These are phyloP conservation scores for Lactarius quietus DNA, from an alignment of 768 basidiomycete genomes.

Conservation along the genomic window DNA sequence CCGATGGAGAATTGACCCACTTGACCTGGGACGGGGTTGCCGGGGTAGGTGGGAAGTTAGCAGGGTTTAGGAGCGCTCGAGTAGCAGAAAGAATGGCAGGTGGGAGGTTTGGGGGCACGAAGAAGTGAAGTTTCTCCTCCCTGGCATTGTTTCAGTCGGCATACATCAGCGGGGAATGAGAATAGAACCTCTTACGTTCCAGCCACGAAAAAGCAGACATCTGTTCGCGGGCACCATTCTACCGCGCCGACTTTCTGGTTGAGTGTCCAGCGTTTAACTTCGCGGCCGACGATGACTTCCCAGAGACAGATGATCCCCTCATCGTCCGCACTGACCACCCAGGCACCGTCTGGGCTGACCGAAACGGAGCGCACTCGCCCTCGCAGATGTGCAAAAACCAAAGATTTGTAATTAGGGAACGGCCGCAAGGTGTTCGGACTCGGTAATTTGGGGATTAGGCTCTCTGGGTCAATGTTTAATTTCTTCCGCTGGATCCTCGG, in stretches of 20 bases:
- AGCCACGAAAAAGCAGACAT: slow-evolving; percentile 75
- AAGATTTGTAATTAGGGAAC: slow-evolving; percentile 84
- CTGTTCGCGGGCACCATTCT: slow-evolving; percentile 91
- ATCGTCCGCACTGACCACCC: slow-evolving; percentile 92
- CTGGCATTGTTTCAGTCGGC: slow-evolving; percentile 38
- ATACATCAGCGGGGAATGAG: slow-evolving; percentile 3
- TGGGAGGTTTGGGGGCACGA: slow-evolving; percentile 78
- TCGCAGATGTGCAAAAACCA: slow-evolving; percentile 64
- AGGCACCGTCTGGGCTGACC: slow-evolving; percentile 84
- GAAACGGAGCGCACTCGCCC: slow-evolving; percentile 71
- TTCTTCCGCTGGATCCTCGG: slow-evolving; percentile 85
- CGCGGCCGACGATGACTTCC: slow-evolving; percentile 88
- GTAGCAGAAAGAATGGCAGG: slow-evolving; percentile 54
- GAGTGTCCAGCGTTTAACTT: slow-evolving; percentile 85
- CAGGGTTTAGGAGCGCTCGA: slow-evolving; percentile 57
- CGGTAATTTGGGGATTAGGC: slow-evolving; percentile 90
- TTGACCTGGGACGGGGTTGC: slow-evolving; percentile 61
- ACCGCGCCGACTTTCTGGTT: slow-evolving; percentile 74
- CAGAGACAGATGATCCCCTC: slow-evolving; percentile 81
- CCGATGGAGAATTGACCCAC: slow-evolving; percentile 55
- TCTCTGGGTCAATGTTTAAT: slow-evolving; percentile 88
- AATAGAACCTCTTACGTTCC: slow-evolving; percentile 54
- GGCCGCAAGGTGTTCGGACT: slow-evolving; percentile 88
- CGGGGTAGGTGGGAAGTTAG: slow-evolving; percentile 56
- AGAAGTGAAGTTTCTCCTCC: slow-evolving; percentile 73